Evolutionary conservation across 805 yeast genomes (phyloP).

Genomic region (Candida gorgasii): DNA sequence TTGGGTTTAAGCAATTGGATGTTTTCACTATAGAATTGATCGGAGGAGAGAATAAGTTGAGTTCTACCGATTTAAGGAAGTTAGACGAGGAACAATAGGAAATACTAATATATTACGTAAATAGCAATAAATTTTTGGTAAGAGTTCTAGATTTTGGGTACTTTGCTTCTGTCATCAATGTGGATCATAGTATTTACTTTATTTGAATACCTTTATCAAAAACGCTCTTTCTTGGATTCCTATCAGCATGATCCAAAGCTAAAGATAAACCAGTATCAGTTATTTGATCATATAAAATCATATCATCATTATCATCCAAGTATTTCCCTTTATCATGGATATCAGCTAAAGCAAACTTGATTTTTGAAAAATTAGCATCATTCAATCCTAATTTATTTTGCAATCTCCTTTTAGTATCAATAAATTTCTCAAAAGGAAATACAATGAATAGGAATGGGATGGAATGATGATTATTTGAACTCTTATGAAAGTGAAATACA

Average conservation of each 20-base stretch:
- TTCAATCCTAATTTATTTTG: conserved; percentile 73
- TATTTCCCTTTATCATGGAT: conserved; percentile 41
- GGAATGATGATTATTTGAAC: conserved; percentile 69
- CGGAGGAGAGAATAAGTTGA: conserved; percentile 71
- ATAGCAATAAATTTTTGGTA: background rate
- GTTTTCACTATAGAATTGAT: conserved; percentile 48
- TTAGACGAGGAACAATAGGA: conserved; percentile 10
- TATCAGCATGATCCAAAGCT: conserved; percentile 87
- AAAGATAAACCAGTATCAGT: conserved; percentile 34
- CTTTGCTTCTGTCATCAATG: background rate
- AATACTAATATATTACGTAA: conserved; percentile 1
- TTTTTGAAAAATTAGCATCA: conserved; percentile 75
- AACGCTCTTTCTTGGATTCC: conserved; percentile 49
- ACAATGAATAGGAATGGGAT: conserved; percentile 79
- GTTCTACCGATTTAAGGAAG: conserved; percentile 75
- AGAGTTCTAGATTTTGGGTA: background rate
- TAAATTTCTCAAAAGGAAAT: conserved; percentile 63
- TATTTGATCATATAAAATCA: conserved; percentile 54
- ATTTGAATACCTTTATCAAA: conserved; percentile 47
- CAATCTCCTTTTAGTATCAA: conserved; percentile 64
- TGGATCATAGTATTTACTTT: conserved; percentile 18
- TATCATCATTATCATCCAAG: conserved; percentile 52
- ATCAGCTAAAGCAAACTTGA: conserved; percentile 62
- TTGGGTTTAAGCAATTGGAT: conserved; percentile 52
- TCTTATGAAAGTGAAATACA: conserved; percentile 77